Conservation (phyloP, 2,329 filamentous ascomycete species). For the Apiospora marii region DNA sequence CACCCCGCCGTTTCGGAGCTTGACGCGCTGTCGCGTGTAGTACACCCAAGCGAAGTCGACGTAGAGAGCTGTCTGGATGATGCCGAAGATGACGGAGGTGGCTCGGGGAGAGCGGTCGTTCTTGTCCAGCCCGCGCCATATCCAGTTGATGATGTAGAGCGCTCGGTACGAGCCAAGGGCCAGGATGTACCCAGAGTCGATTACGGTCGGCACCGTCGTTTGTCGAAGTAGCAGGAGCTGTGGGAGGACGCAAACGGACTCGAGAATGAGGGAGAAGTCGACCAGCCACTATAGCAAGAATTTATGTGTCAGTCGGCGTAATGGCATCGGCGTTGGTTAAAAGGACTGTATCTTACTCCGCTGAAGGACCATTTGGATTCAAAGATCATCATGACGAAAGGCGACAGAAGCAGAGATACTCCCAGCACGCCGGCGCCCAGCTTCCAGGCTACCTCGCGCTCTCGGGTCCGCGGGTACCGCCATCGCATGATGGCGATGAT, state of each 20-base stretch:
- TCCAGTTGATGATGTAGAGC: constrained; percentile 93
- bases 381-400: constrained; percentile 77
- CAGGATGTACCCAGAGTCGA: constrained; percentile 95
- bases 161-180: constrained; percentile 87
- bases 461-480: constrained; percentile 84
- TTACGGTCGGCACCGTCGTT: constrained; percentile 94
- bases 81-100: constrained; percentile 83
- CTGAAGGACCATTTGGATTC: constrained; percentile 58
- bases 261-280: constrained; percentile 90
- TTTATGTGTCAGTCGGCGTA: background rate
- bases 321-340: background rate
- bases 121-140: constrained; percentile 70
- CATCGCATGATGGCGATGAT: constrained; percentile 89
- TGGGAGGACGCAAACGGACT: constrained; percentile 88
- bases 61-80: constrained; percentile 90
- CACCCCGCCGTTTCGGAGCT: constrained; percentile 86
- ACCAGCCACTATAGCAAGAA: constrained; percentile 71
- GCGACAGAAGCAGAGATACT: constrained; percentile 72
- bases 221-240: constrained; percentile 92
- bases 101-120: constrained; percentile 68
- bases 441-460: constrained; percentile 94
- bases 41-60: constrained; percentile 98
- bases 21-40: constrained; percentile 90
- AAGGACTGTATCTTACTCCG: constrained; percentile 50
- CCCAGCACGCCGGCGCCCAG: constrained; percentile 75